Evolutionary conservation across 371 early-diverging fungal genomes (phyloP).

Genomic region (Mucor irregularis): DNA sequence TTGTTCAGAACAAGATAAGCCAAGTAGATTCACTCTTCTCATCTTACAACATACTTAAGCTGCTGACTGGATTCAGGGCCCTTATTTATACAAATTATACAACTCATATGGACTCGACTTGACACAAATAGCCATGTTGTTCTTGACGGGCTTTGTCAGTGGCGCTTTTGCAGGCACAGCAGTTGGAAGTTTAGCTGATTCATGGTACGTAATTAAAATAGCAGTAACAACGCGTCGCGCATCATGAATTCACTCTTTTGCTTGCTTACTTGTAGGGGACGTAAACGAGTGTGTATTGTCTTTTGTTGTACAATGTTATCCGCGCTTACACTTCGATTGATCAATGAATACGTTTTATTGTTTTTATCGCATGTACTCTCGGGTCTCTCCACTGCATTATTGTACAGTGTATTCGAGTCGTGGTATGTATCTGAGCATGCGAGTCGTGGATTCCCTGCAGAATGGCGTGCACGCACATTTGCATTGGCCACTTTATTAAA

Average conservation of each 20-base stretch:
- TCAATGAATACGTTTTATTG: conserved; percentile 51
- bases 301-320: conserved; percentile 63
- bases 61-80: conserved; percentile 78
- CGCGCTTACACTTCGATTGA: conserved; percentile 61
- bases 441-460: conserved; percentile 56
- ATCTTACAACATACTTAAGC: conserved; percentile 30
- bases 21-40: background rate
- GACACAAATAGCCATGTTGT: conserved; percentile 65
- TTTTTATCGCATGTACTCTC: conserved; percentile 67
- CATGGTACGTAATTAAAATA: conserved; percentile 42
- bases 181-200: conserved; percentile 74
- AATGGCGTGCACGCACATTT: conserved; percentile 49
- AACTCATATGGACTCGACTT: conserved; percentile 59
- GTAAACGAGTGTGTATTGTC: conserved; percentile 60
- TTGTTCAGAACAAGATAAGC: background rate
- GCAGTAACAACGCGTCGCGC: background rate
- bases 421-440: conserved; percentile 81
- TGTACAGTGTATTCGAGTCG: conserved; percentile 78
- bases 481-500: background rate
- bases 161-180: conserved; percentile 75
- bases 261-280: conserved; percentile 50
- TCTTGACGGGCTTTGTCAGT: conserved; percentile 74
- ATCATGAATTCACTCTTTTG: background rate
- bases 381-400: conserved; percentile 68
- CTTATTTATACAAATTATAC: conserved; percentile 75